A percentile compares a stretch with the other conserved stretches of the same genome.
Conservation (phyloP, 2,329 filamentous ascomycete species). For the Rhynchosporium graminicola region DNA sequence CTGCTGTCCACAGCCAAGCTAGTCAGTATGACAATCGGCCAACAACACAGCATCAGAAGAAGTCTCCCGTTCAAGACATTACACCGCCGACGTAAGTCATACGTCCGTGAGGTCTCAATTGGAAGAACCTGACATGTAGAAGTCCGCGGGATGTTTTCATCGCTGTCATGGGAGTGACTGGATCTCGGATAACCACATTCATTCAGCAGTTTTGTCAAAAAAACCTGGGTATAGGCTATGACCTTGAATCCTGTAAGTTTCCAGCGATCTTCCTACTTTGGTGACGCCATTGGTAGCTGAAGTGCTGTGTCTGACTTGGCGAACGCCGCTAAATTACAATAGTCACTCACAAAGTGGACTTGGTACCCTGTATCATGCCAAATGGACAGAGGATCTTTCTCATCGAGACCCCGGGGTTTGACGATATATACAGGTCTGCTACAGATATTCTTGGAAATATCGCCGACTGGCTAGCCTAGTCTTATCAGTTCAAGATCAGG, state of each 20-base stretch:
- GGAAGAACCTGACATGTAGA: background rate
- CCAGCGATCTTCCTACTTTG: too few species aligned
- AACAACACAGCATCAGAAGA: too few species aligned
- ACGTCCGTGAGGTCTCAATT: too few species aligned
- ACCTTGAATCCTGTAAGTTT: background rate
- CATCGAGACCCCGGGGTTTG: constrained; percentile 47
- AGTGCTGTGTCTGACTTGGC: background rate
- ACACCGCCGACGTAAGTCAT: too few species aligned
- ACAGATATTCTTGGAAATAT: constrained; percentile 39
- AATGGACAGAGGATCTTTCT: constrained; percentile 7
- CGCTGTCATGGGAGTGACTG: background rate
- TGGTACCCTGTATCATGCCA: background rate
- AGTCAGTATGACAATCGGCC: too few species aligned
- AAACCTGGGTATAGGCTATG: background rate
- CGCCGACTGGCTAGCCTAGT: constrained; percentile 31
- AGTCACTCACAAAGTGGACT: background rate
- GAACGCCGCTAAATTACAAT: background rate
- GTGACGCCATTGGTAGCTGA: background rate
- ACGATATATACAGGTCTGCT: constrained; percentile 42
- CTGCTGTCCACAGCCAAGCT: too few species aligned
- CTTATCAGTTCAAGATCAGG: constrained; percentile 33
- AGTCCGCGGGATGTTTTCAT: background rate
- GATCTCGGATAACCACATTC: background rate
- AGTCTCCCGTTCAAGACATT: too few species aligned
- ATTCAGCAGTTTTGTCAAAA: background rate